Evolutionary conservation across 2,329 filamentous ascomycete species (phyloP), one percentile per base, ranked within the genome.

Genomic region (Cercospora sp.): DNA sequence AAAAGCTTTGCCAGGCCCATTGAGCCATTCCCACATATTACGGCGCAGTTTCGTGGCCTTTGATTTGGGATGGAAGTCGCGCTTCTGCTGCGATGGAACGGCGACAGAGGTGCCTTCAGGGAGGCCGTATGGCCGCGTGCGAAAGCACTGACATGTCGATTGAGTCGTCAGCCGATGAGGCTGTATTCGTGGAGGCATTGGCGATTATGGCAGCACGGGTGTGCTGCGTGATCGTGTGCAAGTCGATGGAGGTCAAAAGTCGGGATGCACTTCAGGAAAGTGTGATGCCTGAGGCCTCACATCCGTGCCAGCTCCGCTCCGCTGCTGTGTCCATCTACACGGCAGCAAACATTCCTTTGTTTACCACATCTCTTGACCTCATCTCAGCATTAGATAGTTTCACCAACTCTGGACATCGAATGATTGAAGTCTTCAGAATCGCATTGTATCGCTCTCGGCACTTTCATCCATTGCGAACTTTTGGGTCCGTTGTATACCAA

Each of bases 1-100:
- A 72, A 87, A 83, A 23, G 76, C 78, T 70, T 76, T 77, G 9
- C 86, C 86, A 30, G 85, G 83, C 0, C 85, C 85, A 68, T 85
- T 83, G 42, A 90, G 81, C 87, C 87, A 90, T 69, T 80, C 78
- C 72, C 85, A 87, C 82, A 89, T 88, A 60, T 83, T 79, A 67
- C 81, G 80, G 68, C 87, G 84, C 51, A 85, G 81, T 71, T 80
- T 80, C 53, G 86, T 88, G n/a, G 57, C 67, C 51, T 64, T 68
- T 42, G 67, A 60, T 53, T 63, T 64, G 12, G 66, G 64, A 61
- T 70, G 71, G 30, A 70, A 70, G 60, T 72, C 63, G 39, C 73
- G 70, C 12, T 60, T 66, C 23, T 71, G 64, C 16, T 59, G 58
- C 36, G 64, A 48, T 64, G 64, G 36, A 23, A 61, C 48, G 33